Evolutionary conservation across 75 land plant species (phyloP).

Genomic region (Ceratopteris richardii): DNA sequence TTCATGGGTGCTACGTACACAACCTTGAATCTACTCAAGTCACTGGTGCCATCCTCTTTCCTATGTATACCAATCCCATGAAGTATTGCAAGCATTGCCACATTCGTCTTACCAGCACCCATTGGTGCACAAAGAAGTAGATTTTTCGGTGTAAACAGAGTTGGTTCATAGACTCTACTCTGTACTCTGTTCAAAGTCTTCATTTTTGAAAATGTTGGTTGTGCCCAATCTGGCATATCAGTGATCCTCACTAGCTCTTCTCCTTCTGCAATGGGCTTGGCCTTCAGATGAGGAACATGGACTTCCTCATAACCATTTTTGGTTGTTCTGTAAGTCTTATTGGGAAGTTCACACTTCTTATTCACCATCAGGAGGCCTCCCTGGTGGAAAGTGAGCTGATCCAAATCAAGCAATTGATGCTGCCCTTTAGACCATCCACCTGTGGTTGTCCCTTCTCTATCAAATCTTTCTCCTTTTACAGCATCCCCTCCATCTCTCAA

Average conservation of each 20-base stretch:
- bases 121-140: too few species aligned
- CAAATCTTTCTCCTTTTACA: conserved; percentile 37
- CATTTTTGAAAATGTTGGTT: conserved; percentile 82
- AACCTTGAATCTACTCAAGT: too few species aligned
- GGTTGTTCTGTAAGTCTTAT: too few species aligned
- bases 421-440: conserved; percentile 73
- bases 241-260: too few species aligned
- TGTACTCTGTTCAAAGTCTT: conserved; percentile 84
- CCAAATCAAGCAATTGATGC: conserved; percentile 72
- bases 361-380: too few species aligned
- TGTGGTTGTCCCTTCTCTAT: conserved; percentile 47
- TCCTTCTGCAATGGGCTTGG: too few species aligned
- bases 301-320: conserved; percentile 89
- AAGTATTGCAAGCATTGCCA: too few species aligned
- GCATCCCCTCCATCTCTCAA: conserved; percentile 65
- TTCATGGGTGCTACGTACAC: conserved; percentile 99
- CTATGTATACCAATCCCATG: too few species aligned
- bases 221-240: too few species aligned
- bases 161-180: conserved; percentile 84
- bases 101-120: too few species aligned
- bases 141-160: conserved; percentile 64
- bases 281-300: conserved; percentile 90
- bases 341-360: too few species aligned
- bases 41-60: too few species aligned
- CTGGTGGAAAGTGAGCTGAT: conserved; percentile 62